These are phyloP conservation scores for Coniosporium tulheliwenetii DNA, from an alignment of 2,329 filamentous ascomycete genomes.

Conservation along the genomic window DNA sequence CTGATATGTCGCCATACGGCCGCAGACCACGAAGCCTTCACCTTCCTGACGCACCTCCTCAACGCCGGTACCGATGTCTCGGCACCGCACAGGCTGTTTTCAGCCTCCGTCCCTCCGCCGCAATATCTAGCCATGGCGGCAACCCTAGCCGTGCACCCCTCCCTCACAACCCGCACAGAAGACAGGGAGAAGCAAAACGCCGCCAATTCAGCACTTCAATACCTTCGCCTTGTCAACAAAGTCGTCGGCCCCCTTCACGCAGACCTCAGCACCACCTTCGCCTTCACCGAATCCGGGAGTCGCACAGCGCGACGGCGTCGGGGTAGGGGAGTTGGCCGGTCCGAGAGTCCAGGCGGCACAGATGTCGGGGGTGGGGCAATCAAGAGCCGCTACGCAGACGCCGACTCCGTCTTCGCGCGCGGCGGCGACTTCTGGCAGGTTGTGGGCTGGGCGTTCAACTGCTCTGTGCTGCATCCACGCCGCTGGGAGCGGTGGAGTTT, in stretches of 20 bases:
- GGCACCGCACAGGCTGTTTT: slow-evolving; percentile 20
- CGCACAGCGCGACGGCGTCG: slow-evolving; percentile 1
- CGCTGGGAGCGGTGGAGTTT: slow-evolving; percentile 71
- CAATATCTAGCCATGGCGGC: slow-evolving; percentile 62
- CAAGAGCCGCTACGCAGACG: slow-evolving; percentile 43
- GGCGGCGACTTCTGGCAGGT: slow-evolving; percentile 80
- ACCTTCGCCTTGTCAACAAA: slow-evolving; percentile 51
- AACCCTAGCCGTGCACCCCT: slow-evolving; percentile 70
- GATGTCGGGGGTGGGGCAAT: slow-evolving; percentile 36
- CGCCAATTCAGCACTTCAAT: slow-evolving; percentile 49
- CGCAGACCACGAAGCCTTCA: slow-evolving; percentile 17
- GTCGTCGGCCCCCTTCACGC: slow-evolving; percentile 55
- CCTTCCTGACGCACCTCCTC: slow-evolving; percentile 49
- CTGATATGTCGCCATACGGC: not conserved
- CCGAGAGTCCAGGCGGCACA: slow-evolving; percentile 9
- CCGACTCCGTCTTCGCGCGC: slow-evolving; percentile 54
- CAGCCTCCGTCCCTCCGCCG: slow-evolving; percentile 51
- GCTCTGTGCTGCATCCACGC: slow-evolving; percentile 53
- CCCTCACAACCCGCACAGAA: slow-evolving; percentile 56
- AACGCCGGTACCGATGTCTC: slow-evolving; percentile 30
- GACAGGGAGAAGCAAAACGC: slow-evolving; percentile 45
- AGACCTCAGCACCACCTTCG: slow-evolving; percentile 56
- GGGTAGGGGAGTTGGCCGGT: slow-evolving; percentile 4
- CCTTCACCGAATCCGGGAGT: slow-evolving; percentile 31
- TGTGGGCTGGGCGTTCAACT: slow-evolving; percentile 87